These are phyloP conservation scores for Gracilaria gracilis DNA, from an alignment of 23 red algal genomes.

Conservation along the genomic window DNA sequence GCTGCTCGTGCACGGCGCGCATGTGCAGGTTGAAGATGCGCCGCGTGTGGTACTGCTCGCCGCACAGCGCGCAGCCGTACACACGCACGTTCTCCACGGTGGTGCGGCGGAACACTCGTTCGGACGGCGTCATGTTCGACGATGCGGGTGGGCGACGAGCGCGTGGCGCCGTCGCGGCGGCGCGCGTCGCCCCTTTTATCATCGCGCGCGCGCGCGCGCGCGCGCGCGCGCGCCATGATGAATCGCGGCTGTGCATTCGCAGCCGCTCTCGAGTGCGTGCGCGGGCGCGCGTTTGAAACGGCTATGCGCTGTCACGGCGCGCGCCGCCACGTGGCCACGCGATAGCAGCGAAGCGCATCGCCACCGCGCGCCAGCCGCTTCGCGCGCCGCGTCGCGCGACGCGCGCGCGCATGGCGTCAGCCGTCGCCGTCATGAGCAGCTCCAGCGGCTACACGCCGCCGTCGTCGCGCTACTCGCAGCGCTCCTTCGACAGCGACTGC, in stretches of 20 bases:
- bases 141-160: neutral
- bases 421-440: neutral
- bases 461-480: neutral
- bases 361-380: too few relatives aligned
- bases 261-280: neutral
- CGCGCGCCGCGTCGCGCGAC: neutral
- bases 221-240: too few relatives aligned
- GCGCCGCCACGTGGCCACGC: neutral
- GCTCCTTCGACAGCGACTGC: neutral
- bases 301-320: neutral
- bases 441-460: neutral
- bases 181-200: neutral
- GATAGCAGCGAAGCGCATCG: too few relatives aligned
- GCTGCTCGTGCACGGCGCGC: constrained; percentile 27
- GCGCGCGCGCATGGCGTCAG: neutral
- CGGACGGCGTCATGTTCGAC: neutral
- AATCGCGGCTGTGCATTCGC: too few relatives aligned
- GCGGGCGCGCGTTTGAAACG: constrained; percentile 13
- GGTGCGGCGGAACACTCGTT: neutral
- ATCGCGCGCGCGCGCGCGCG: too few relatives aligned
- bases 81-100: neutral
- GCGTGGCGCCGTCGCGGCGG: neutral
- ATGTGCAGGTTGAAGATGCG: constrained; percentile 62
- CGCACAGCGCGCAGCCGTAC: constrained; percentile 20
- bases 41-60: constrained; percentile 12